Evolutionary conservation across 2,329 filamentous ascomycete species (phyloP).

Genomic region (Blastomyces silverae): DNA sequence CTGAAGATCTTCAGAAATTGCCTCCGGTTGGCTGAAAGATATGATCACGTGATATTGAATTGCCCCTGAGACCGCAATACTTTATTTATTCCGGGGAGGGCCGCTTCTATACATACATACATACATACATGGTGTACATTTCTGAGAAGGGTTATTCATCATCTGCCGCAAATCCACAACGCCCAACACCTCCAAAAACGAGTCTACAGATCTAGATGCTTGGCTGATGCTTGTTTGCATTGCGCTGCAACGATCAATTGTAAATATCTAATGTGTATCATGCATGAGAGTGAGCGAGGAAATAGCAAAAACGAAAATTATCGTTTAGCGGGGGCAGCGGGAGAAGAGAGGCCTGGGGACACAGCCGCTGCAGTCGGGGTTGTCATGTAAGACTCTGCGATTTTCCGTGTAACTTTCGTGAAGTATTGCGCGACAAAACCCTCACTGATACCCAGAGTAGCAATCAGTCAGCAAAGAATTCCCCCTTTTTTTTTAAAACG

Average conservation of each 20-base stretch:
- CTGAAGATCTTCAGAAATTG: too few species aligned
- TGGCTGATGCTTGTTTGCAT: background rate
- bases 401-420: constrained; percentile 57
- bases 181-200: background rate
- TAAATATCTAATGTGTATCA: background rate
- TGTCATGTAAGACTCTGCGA: constrained; percentile 28
- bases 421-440: constrained; percentile 75
- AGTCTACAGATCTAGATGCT: background rate
- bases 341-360: background rate
- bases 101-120: too few species aligned
- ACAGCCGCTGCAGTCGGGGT: background rate
- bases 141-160: background rate
- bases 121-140: background rate
- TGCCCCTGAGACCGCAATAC: too few species aligned
- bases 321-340: background rate
- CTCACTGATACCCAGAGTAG: constrained; percentile 48
- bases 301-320: background rate
- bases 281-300: background rate
- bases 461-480: background rate
- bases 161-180: background rate
- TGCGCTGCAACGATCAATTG: background rate
- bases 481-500: background rate
- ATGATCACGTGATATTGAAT: background rate
- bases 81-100: too few species aligned
- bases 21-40: too few species aligned